Percentiles rank a stretch among this genome's conserved stretches.
These are phyloP conservation scores for Arabidopsis suecica DNA, from an alignment of 345 rosid species.

Conservation along the genomic window DNA sequence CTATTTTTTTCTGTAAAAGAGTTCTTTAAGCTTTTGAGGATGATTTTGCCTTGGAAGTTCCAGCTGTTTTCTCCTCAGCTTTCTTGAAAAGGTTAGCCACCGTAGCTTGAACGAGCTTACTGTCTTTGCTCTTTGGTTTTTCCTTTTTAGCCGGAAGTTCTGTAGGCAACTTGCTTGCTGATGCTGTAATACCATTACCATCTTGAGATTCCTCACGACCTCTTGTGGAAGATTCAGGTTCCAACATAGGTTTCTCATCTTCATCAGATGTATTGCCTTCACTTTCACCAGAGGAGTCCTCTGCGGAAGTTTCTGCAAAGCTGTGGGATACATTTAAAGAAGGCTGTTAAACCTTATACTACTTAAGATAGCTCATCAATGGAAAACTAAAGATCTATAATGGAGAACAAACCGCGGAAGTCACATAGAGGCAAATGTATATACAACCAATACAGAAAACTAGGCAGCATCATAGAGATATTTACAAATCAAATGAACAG, in stretches of 20 bases:
- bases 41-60: conserved; percentile 35
- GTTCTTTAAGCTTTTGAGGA: conserved; percentile 23
- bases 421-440: conserved; percentile 3
- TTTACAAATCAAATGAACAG: conserved; percentile 17
- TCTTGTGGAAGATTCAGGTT: conserved; percentile 38
- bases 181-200: conserved; percentile 33
- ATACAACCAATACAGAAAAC: conserved; percentile 12
- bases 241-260: conserved; percentile 50
- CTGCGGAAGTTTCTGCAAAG: conserved; percentile 68
- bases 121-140: conserved; percentile 39
- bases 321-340: conserved; percentile 46
- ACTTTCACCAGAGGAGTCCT: conserved; percentile 54
- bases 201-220: conserved; percentile 31
- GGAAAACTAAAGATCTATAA: conserved; percentile 3
- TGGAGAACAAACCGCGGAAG: conserved; percentile 7
- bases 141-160: conserved; percentile 47
- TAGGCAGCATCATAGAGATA: background rate
- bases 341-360: conserved; percentile 14
- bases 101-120: conserved; percentile 78
- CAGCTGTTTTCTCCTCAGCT: conserved; percentile 57
- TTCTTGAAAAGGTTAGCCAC: conserved; percentile 78
- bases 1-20: conserved; percentile 5
- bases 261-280: conserved; percentile 49
- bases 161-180: conserved; percentile 42
- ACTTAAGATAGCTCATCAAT: conserved; percentile 4